Evolutionary conservation across 805 yeast genomes (phyloP), one percentile per base, ranked within the genome.

Genomic region (Tetrapisispora iriomotensis): DNA sequence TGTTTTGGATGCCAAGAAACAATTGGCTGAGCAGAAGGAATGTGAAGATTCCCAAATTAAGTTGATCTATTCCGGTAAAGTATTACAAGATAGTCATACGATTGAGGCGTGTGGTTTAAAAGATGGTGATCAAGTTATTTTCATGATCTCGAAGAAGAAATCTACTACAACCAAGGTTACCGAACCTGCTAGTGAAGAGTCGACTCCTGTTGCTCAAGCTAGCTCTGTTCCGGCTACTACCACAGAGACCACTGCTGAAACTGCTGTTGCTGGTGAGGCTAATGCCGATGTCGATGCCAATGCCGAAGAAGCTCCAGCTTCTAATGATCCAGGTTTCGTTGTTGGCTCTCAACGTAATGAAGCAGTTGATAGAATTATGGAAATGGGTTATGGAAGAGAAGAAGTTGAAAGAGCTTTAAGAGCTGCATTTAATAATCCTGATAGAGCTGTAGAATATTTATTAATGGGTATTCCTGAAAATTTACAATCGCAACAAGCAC

Each of bases 381-480:
- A 85, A 49, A 87, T 92, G 96, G 98, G 98, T 8, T 92, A 87
- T 57, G 85, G 82, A 37, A 77, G 94, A 51, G 72, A 76, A 14
- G 84, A 85, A 57, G 96, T 86, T 20, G 94, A 85, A 63, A 74
- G 77, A 34, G 98, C 98, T 0, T 67, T 92, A 58, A 77, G 94
- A 51, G 95, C 95, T 13, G 97, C 98, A 1, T 92, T 78, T 67
- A 90, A 90, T 65, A 88, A 92, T 63, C 97, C 98, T 17, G 97
- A 90, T 59, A 78, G 98, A 53, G 98, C 98, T 0, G 97, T 92
- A 12, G 98, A 92, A 60, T 88, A 90, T 60, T 69, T 92, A 37
- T 67, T 92, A 47, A 85, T 88, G 34, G 97, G 96, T 3, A 75
- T 90, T 32, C 95, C 96, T 18, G 90, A 80, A 52, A 59, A 66